Percentiles rank a stretch among this genome's conserved stretches.
Conservation (phyloP, 2,329 filamentous ascomycete genomes). For the Trichophyton simii region DNA sequence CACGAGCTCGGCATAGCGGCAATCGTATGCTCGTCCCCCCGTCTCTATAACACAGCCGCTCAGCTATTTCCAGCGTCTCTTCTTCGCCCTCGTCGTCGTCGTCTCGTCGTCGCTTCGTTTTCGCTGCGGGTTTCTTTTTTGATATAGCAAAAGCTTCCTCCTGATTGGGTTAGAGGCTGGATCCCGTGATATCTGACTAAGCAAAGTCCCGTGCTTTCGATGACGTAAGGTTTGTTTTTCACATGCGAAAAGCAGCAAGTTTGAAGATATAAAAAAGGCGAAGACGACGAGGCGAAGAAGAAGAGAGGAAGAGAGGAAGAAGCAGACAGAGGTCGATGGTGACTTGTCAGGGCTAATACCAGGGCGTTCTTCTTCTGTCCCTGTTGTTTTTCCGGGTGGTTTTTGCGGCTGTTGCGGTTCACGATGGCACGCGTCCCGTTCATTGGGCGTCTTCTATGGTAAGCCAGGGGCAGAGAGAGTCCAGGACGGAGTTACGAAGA, state of each 20-base stretch:
- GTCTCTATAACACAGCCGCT: not conserved
- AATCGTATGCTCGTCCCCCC: not conserved
- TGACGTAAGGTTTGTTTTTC: conserved; percentile 5
- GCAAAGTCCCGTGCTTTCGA: not conserved
- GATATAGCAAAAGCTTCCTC: not conserved
- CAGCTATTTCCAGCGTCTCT: not conserved
- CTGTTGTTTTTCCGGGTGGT: not conserved
- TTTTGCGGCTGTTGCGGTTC: not conserved
- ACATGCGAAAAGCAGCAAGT: not conserved
- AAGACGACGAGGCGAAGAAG: not conserved
- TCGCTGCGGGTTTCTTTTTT: not conserved
- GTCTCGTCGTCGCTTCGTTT: not conserved
- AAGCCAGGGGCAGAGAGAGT: conserved; percentile 10
- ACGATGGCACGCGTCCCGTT: conserved; percentile 47
- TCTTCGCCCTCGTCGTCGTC: not conserved
- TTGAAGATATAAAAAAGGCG: not conserved
- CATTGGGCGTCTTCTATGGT: conserved; percentile 48
- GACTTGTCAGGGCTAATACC: not conserved
- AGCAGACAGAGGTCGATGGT: not conserved
- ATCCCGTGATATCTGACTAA: not conserved
- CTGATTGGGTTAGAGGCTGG: not conserved
- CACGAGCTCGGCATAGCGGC: conserved; percentile 80
- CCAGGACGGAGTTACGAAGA: not conserved
- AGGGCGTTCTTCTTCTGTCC: not conserved
- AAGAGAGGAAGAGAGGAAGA: not conserved